A percentile compares a stretch with the other conserved stretches of the same genome.
Evolutionary conservation across 495 filamentous ascomycete genomes (phyloP).

Genomic region (Venustampulla echinocandica): DNA sequence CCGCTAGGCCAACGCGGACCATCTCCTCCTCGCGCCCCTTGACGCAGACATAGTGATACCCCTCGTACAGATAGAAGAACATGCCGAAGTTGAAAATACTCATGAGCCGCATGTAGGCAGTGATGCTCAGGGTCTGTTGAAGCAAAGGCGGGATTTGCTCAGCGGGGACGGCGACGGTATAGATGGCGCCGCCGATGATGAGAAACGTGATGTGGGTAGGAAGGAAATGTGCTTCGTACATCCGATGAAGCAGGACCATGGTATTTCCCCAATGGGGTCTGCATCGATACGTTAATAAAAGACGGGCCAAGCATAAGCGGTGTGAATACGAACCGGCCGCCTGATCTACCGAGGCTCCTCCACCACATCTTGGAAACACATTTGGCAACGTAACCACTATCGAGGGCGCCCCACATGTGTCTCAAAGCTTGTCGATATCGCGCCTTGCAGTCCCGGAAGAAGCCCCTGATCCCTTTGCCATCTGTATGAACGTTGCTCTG

Average conservation of each 20-base stretch:
- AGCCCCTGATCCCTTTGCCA: constrained; percentile 36
- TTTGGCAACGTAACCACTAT: constrained; percentile 51
- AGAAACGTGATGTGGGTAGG: constrained; percentile 54
- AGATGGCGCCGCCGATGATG: constrained; percentile 49
- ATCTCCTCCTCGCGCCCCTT: constrained; percentile 49
- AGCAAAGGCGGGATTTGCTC: constrained; percentile 36
- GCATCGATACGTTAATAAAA: constrained; percentile 46
- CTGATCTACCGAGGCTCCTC: too few relatives aligned
- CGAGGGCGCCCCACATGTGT: constrained; percentile 65
- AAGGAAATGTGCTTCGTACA: constrained; percentile 64
- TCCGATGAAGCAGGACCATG: constrained; percentile 44
- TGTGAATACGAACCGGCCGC: background rate
- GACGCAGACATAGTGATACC: constrained; percentile 50
- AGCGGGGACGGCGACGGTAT: constrained; percentile 43
- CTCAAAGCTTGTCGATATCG: constrained; percentile 56
- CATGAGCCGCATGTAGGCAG: constrained; percentile 45
- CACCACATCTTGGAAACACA: constrained; percentile 39
- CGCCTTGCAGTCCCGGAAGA: constrained; percentile 43
- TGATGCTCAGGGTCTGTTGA: constrained; percentile 44
- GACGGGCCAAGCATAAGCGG: constrained; percentile 27
- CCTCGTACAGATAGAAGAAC: constrained; percentile 53
- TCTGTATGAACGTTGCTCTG: constrained; percentile 56
- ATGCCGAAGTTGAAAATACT: constrained; percentile 52
- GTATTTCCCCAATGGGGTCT: constrained; percentile 43
- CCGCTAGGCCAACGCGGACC: constrained; percentile 47